Conservation (phyloP, 176 grass and related monocot genomes). For the Raddia guianensis region DNA sequence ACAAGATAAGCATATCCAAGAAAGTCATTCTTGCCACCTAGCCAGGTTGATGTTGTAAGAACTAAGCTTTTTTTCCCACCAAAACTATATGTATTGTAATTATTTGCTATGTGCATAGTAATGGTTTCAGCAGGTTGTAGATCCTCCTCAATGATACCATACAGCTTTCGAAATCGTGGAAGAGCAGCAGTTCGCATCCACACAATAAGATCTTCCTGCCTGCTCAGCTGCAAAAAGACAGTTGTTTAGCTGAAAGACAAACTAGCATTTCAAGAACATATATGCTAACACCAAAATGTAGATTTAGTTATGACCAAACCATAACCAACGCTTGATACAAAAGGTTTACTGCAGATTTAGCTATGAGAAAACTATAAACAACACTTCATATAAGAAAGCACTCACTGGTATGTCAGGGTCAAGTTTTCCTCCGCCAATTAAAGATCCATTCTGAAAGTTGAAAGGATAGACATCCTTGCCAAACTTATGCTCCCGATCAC, state of each 20-base stretch:
- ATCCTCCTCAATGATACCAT: slow-evolving; percentile 82
- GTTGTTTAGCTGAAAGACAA: slow-evolving; percentile 26
- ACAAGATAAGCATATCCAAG: slow-evolving; percentile 81
- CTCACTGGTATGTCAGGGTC: slow-evolving; percentile 76
- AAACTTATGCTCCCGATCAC: slow-evolving; percentile 86
- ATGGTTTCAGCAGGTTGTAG: slow-evolving; percentile 59
- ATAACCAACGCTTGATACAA: slow-evolving; percentile 19
- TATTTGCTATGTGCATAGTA: slow-evolving; percentile 68
- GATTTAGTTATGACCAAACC: not conserved
- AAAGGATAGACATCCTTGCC: slow-evolving; percentile 92
- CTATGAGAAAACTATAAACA: slow-evolving; percentile 20
- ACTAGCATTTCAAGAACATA: not conserved
- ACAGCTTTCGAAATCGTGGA: slow-evolving; percentile 86
- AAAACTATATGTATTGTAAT: slow-evolving; percentile 93
- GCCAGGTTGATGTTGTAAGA: slow-evolving; percentile 73
- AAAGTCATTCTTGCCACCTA: slow-evolving; percentile 93
- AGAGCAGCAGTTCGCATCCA: slow-evolving; percentile 95
- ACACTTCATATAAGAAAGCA: slow-evolving; percentile 21
- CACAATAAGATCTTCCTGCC: slow-evolving; percentile 93
- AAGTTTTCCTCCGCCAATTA: slow-evolving; percentile 87
- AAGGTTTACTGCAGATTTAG: no score
- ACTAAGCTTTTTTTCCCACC: slow-evolving; percentile 80
- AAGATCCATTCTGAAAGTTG: slow-evolving; percentile 92
- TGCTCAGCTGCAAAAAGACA: slow-evolving; percentile 60
- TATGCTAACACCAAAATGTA: not conserved